Base-by-base conservation (phyloP, 306 rosid genomes). In the Prunus campanulata region DNA sequence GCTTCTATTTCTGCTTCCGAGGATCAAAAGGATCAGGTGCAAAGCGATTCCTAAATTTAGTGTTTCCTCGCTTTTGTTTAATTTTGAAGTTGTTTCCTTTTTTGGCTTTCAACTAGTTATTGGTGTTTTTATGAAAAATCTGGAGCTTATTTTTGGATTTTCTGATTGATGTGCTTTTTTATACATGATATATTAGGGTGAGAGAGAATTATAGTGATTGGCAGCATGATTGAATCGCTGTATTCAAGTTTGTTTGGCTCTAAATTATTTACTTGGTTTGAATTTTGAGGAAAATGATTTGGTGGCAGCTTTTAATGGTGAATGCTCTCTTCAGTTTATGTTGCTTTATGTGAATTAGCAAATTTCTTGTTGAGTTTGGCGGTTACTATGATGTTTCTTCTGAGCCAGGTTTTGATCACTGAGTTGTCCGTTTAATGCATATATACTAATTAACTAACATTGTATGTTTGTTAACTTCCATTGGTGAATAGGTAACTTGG, bases 21-120 rank as follows among this genome's bases (percentile, higher is more conserved):
- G 81, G 97, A 93, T 81, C 91, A 87, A 78, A 93, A 91, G 72
- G 97, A 91, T 77, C 93, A 93, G 97, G 98, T 88, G 7, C 19
- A 8, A 42, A 5, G 7, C n/a, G 5, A 49, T 46, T 64, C 35
- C 56, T 20, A 6, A 19, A 27, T 25, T 66, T 46, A 7, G 8
- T 5, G 25, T 68, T 77, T 44, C 1, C 18, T n/a, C 15, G 16
- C 19, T 54, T 62, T 1, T 32, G 24, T 47, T 68, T 0, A 3
- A 1, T 70, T 25, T 39, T n/a, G 3, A 0, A 5, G 2, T 35
- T 59, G 39, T 48, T 15, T 22, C 10, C 46, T 2, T 63, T 63
- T 30, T 29, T 29, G 68, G 11, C 19, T 15, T 3, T 30, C 2
- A 63, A 16, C 46, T 63, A 7, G 11, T 61, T 61, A 3, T 77